Conservation (phyloP, 140 eudicot genomes). For the Erigeron philadelphicus region DNA sequence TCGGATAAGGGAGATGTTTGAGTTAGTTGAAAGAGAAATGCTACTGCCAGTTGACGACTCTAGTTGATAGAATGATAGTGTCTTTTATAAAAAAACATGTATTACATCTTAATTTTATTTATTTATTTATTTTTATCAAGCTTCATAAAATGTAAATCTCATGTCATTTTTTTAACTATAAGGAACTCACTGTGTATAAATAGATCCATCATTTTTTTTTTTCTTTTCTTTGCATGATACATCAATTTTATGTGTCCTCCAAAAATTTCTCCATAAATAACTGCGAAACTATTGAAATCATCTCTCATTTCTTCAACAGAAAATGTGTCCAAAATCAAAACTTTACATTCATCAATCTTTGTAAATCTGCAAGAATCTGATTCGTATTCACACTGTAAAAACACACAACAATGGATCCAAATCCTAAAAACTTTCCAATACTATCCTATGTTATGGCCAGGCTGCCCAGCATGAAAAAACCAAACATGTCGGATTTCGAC, state of each 20-base stretch:
- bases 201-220: background rate
- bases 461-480: slow-evolving; percentile 43
- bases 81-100: background rate
- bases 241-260: slow-evolving; percentile 8
- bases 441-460: slow-evolving; percentile 70
- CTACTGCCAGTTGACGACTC: slow-evolving; percentile 29
- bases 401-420: slow-evolving; percentile 51
- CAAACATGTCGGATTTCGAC: slow-evolving; percentile 47
- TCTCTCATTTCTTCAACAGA: background rate
- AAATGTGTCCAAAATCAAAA: slow-evolving; percentile 17
- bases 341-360: slow-evolving; percentile 20
- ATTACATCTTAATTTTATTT: background rate
- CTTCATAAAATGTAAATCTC: background rate
- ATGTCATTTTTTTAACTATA: background rate
- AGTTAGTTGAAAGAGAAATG: slow-evolving; percentile 53
- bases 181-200: background rate
- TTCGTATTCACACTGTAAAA: slow-evolving; percentile 1
- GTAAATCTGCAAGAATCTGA: slow-evolving; percentile 15
- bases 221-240: too few relatives aligned
- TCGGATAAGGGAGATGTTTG: slow-evolving; percentile 45
- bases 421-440: slow-evolving; percentile 58
- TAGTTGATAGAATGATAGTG: slow-evolving; percentile 7
- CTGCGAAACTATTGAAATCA: slow-evolving; percentile 12
- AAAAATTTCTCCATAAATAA: slow-evolving; percentile 4
- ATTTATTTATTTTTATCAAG: background rate